Base-by-base conservation (phyloP, 2,329 filamentous ascomycete species). In the Raffaelea ambrosiae region DNA sequence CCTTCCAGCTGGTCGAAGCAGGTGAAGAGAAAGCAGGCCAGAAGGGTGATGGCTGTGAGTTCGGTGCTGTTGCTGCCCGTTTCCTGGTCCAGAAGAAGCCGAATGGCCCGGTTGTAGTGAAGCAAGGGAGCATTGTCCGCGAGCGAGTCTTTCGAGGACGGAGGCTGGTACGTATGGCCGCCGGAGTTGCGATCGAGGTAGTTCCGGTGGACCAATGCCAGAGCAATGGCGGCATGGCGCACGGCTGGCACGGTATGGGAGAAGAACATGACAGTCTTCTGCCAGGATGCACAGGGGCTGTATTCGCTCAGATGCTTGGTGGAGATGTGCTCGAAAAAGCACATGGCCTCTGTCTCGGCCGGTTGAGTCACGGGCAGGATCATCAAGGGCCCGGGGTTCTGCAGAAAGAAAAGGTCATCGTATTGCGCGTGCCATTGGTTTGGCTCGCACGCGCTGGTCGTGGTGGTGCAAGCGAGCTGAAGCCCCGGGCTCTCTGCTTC, bases 21-120 rank as follows among this genome's bases (percentile, higher is more conserved):
- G 52, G 54, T 62, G 53, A 67, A 65, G 29, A 67, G 62, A 54
- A 67, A 66, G 53, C 63, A 67, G 41, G 63, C 61, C 51, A 67
- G 48, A 41, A 67, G 59, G 4, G 63, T 64, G 46, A 64, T 49
- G 35, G 57, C 59, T 51, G 52, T 63, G 50, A n/a, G 54, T 53
- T 59, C 52, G 42, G 43, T 48, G 43, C 47, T 55, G 43, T 58
- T 54, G 38, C 47, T 42, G 42, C 31, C 31, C 31, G 13, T 49
- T 46, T 56, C 44, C 42, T 57, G 54, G 29, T 56, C 50, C 43
- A 66, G 55, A 23, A 43, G 29, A 33, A 43, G 41, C 26, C 26
- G 41, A 4, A 43, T 43, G 14, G 41, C 41, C 20, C 29, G 23
- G 16, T 43, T 43, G 14, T 43, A 43, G 26, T 43, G 41, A 8